Evolutionary conservation across 345 rosid genomes (phyloP), one percentile per base, ranked within the genome.

Genomic region (Hibiscus trionum): DNA sequence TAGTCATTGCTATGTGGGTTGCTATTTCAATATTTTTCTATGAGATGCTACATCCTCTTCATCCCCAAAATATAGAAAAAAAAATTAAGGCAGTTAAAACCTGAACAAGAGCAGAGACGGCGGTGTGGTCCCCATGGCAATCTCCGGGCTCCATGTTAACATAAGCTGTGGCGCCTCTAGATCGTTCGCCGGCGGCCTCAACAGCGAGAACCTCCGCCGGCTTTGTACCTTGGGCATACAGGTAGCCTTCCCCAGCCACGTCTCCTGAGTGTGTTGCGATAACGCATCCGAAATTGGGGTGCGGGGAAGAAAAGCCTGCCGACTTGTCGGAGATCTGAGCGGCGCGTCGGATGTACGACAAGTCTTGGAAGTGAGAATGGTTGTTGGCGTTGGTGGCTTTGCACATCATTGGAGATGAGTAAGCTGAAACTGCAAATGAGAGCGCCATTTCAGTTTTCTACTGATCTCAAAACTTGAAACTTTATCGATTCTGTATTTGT

Each of bases 101-200:
- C 97, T 91, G 82, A 84, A 91, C 88, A 71, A 94, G 93, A 81
- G 96, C 88, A 66, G 97, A 94, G 72, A 89, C 87, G 3, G 97
- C 96, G 49, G 88, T 70, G 74, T 81, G 80, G 70, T 91, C 98
- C 44, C 96, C 97, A 72, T 91, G 91, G 82, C 97, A 94, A 76
- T 94, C 97, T 21, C 96, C 98, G 29, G 97, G 90, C 82, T 94
- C 97, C 90, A 91, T 72, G 73, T 90, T 94, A 31, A 94, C 79
- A 80, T 86, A 94, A 61, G 97, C 98, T 0, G 90, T 87, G 33
- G 88, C 86, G 74, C 90, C 93, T 72, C 78, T 78, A 59, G 86
- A 84, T 59, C 35, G 69, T 62, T 75, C 85, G 7, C 90, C 86
- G 24, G 91, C 92, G 8, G 90, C 86, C 83, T 90, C 96, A 37